A percentile compares a stretch with the other conserved stretches of the same genome.
Conservation (phyloP, 1,139 yeast genomes). For the Taiozyma onychis region DNA sequence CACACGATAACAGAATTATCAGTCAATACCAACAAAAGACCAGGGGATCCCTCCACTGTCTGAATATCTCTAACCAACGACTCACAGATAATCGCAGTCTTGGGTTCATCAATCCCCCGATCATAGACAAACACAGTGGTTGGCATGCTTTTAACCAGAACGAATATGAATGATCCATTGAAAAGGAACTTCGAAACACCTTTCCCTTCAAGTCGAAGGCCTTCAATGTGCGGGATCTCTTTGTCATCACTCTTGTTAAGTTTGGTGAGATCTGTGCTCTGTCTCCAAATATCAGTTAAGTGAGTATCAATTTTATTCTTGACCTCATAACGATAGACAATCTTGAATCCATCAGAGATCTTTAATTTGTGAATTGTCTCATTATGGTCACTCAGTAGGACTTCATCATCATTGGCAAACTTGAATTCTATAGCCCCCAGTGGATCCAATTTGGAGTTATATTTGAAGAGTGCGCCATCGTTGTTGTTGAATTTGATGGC, state of each 20-base stretch:
- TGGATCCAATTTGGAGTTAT: conserved; percentile 6
- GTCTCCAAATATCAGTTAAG: neutral
- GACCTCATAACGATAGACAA: conserved; percentile 1
- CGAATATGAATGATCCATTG: conserved; percentile 1
- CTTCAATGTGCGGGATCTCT: conserved; percentile 6
- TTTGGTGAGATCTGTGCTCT: conserved; percentile 3
- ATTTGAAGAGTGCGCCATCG: conserved; percentile 7
- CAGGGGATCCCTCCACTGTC: neutral
- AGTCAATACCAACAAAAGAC: conserved; percentile 5
- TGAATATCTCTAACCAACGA: conserved; percentile 8
- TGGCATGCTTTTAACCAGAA: conserved; percentile 10
- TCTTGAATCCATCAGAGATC: conserved; percentile 6
- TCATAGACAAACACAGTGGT: conserved; percentile 13
- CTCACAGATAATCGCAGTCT: conserved; percentile 6
- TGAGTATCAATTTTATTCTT: neutral
- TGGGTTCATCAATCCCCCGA: conserved; percentile 2
- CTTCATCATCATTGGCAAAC: conserved; percentile 10
- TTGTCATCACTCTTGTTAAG: conserved; percentile 2
- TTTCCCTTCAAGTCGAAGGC: neutral
- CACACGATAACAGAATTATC: conserved; percentile 11
- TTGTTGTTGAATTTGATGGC: conserved; percentile 1
- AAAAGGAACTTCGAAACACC: conserved; percentile 3
- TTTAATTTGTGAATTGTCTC: conserved; percentile 8
- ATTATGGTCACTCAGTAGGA: conserved; percentile 13
- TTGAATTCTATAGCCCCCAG: conserved; percentile 5